phyloP scores from a whole-genome alignment of 306 rosid species.

The Medicago ruthenica region DNA sequence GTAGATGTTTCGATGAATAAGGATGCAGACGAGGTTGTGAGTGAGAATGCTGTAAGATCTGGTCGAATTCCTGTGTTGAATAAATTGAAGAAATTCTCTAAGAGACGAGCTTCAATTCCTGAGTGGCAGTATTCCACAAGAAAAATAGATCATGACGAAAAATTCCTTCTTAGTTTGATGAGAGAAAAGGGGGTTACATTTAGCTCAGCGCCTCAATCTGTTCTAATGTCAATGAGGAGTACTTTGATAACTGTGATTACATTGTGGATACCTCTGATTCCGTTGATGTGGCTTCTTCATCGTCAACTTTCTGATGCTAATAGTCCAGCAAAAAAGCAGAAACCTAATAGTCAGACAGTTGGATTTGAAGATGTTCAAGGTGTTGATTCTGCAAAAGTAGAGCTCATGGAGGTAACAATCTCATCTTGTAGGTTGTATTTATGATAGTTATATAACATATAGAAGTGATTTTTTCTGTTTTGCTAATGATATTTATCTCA shows the following conservation, averaged over 20 bases:
- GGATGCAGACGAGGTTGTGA: conserved; percentile 41
- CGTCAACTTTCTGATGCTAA: conserved; percentile 92
- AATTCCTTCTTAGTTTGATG: conserved; percentile 83
- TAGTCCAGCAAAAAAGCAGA: conserved; percentile 86
- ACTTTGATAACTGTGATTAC: conserved; percentile 76
- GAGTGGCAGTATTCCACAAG: conserved; percentile 85
- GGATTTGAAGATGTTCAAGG: conserved; percentile 98
- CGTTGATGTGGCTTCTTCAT: conserved; percentile 95
- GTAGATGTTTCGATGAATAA: conserved; percentile 44
- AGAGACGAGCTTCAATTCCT: conserved; percentile 54
- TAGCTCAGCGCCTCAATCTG: conserved; percentile 92
- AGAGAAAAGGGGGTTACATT: conserved; percentile 82
- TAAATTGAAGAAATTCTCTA: conserved; percentile 50
- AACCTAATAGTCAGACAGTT: conserved; percentile 63
- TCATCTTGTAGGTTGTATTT: conserved; percentile 6
- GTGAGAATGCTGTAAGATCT: conserved; percentile 49
- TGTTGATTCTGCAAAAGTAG: conserved; percentile 89
- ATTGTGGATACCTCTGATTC: conserved; percentile 91
- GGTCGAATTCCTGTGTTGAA: conserved; percentile 46
- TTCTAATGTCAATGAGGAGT: conserved; percentile 73
- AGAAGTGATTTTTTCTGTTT: conserved; percentile 20
- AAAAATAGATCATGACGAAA: conserved; percentile 87
- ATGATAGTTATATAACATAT: conserved; percentile 9
- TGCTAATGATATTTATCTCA: conserved; percentile 1
- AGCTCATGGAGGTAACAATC: conserved; percentile 88